Percentiles rank a stretch among this genome's conserved stretches.
phyloP scores from a whole-genome alignment of 2,329 filamentous ascomycete species.

The Hypoxylon sp. region DNA sequence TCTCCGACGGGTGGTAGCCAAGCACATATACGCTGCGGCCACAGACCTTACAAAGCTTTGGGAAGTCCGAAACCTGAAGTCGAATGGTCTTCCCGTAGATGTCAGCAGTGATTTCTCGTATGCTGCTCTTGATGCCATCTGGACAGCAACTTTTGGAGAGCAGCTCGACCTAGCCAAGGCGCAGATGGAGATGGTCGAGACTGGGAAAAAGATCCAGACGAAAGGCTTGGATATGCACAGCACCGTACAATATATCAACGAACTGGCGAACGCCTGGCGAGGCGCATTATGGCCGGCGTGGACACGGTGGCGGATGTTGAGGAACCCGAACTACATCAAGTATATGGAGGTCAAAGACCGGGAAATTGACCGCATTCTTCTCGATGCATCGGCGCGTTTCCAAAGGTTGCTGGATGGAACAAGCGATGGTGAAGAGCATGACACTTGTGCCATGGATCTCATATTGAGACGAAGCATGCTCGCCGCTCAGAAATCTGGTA shows the following conservation, averaged over 20 bases:
- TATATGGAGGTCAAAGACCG: constrained; percentile 38
- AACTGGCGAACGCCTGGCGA: constrained; percentile 17
- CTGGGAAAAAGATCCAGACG: constrained; percentile 6
- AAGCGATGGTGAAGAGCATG: constrained; percentile 44
- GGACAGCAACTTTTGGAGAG: constrained; percentile 32
- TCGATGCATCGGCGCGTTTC: constrained; percentile 40
- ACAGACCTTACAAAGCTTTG: constrained; percentile 30
- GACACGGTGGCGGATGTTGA: constrained; percentile 25
- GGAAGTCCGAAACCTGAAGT: constrained; percentile 22
- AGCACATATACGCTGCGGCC: constrained; percentile 27
- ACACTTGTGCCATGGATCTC: constrained; percentile 52
- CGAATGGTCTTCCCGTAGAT: constrained; percentile 11
- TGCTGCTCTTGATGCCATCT: constrained; percentile 39
- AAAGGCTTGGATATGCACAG: constrained; percentile 32
- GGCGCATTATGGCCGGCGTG: constrained; percentile 27
- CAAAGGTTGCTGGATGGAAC: constrained; percentile 34
- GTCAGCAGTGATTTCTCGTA: constrained; percentile 32
- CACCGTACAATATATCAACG: constrained; percentile 30
- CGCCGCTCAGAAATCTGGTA: constrained; percentile 51
- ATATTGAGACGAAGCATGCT: constrained; percentile 51
- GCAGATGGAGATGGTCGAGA: constrained; percentile 26
- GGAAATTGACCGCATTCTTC: constrained; percentile 43
- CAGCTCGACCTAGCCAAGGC: constrained; percentile 25
- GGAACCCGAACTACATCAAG: constrained; percentile 31
- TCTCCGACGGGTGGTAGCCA: constrained; percentile 27